These are phyloP conservation scores for Lumnitzera littorea DNA, from an alignment of 345 rosid species.

Conservation along the genomic window DNA sequence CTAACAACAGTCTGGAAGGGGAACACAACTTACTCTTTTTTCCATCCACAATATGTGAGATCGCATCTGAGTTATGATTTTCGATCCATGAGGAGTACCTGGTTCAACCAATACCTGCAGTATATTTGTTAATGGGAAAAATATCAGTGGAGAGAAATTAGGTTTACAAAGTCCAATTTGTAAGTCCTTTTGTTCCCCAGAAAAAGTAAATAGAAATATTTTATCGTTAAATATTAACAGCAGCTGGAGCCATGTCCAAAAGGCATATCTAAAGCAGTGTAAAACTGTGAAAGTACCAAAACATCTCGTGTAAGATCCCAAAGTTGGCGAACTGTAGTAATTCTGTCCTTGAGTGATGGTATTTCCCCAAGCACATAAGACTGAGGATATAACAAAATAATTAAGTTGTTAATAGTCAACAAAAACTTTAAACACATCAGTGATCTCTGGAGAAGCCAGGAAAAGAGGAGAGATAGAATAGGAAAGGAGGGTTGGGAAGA, in stretches of 20 bases:
- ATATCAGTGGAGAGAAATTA: background rate
- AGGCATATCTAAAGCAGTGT: too few relatives aligned
- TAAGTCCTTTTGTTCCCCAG: background rate
- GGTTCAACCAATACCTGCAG: conserved; percentile 88
- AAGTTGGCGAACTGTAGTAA: conserved; percentile 82
- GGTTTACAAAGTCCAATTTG: background rate
- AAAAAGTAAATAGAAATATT: background rate
- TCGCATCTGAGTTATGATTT: conserved; percentile 86
- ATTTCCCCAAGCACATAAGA: conserved; percentile 97
- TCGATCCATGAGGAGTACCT: conserved; percentile 92
- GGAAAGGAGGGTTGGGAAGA: too few relatives aligned
- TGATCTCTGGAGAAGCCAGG: background rate
- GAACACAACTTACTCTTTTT: conserved; percentile 48
- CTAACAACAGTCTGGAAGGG: background rate
- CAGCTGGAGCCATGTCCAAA: background rate
- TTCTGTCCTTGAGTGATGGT: conserved; percentile 83
- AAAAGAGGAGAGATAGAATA: background rate
- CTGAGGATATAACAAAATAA: conserved; percentile 30
- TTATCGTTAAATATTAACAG: background rate
- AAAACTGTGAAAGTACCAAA: conserved; percentile 43
- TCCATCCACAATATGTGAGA: conserved; percentile 98
- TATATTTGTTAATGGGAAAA: background rate
- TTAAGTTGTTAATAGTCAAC: conserved; percentile 2
- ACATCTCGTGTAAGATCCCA: conserved; percentile 95
- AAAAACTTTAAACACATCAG: background rate